Conservation (phyloP, 192 early-diverging fungal genomes). For the Linnemannia hyalina region DNA sequence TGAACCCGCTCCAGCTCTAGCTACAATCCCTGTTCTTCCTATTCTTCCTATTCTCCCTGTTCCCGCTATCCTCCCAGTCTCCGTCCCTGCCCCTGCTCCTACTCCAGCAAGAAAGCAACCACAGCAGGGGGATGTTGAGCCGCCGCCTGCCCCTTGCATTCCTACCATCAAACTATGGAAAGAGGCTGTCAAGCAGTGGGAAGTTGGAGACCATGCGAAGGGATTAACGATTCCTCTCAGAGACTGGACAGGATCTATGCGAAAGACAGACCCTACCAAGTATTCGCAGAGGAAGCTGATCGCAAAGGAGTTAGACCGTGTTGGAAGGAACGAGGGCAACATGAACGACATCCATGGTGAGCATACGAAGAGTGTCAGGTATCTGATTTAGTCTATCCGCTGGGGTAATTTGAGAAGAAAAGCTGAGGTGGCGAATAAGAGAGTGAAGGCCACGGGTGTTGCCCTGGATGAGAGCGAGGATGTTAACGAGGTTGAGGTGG, state of each 20-base stretch:
- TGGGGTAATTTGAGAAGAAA: not conserved
- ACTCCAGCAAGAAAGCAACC: not conserved
- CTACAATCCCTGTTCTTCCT: not conserved
- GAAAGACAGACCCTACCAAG: slow-evolving; percentile 13
- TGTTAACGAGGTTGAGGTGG: slow-evolving; percentile 16
- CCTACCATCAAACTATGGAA: slow-evolving; percentile 1
- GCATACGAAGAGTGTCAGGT: not conserved
- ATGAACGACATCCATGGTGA: slow-evolving; percentile 8
- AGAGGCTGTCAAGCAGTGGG: slow-evolving; percentile 14
- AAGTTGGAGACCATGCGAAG: slow-evolving; percentile 11
- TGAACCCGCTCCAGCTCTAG: not conserved
- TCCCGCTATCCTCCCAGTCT: not conserved
- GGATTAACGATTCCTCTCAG: slow-evolving; percentile 3
- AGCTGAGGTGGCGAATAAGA: not conserved
- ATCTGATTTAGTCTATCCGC: slow-evolving; percentile 14
- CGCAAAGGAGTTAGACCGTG: not conserved
- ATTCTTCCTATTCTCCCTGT: too few species aligned
- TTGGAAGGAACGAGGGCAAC: slow-evolving; percentile 3
- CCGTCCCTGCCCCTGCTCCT: not conserved
- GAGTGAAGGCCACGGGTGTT: not conserved
- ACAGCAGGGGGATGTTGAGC: not conserved
- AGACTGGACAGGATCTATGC: slow-evolving; percentile 10
- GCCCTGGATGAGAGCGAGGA: not conserved
- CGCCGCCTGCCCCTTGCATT: not conserved
- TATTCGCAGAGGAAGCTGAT: slow-evolving; percentile 21